Evolutionary conservation across 345 rosid genomes (phyloP).

Genomic region (Brassica juncea): DNA sequence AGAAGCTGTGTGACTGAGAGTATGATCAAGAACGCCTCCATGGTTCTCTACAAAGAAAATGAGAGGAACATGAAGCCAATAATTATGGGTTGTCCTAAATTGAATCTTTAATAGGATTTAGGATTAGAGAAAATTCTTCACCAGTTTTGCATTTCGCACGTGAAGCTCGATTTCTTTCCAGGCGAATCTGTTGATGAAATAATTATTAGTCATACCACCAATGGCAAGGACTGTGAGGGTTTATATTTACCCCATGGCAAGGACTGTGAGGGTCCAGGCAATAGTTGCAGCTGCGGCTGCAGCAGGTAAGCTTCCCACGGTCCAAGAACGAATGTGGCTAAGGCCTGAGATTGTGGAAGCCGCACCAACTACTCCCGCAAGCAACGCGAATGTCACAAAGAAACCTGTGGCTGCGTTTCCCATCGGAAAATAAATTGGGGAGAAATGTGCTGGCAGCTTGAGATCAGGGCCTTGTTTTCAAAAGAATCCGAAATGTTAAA

Average conservation of each 20-base stretch:
- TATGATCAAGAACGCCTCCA: conserved; percentile 97
- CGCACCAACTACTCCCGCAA: conserved; percentile 87
- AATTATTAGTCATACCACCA: conserved; percentile 52
- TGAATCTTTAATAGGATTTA: background rate
- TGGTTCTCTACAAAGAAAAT: conserved; percentile 72
- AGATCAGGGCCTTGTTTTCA: conserved; percentile 58
- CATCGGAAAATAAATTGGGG: conserved; percentile 90
- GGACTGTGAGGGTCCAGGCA: conserved; percentile 89
- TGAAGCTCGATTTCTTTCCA: conserved; percentile 83
- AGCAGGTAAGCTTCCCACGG: conserved; percentile 58
- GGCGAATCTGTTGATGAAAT: conserved; percentile 59
- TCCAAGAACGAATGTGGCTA: conserved; percentile 74
- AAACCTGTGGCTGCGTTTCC: conserved; percentile 98
- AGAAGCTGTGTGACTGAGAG: conserved; percentile 87
- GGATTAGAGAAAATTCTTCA: conserved; percentile 39
- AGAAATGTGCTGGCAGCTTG: conserved; percentile 87
- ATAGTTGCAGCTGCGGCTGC: conserved; percentile 74
- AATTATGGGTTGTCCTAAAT: background rate
- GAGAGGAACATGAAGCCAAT: background rate
- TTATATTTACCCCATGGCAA: conserved; percentile 80
- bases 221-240: conserved; percentile 80
- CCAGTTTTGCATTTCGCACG: conserved; percentile 74
- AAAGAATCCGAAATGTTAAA: background rate
- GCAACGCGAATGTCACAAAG: conserved; percentile 74
- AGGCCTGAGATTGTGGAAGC: conserved; percentile 75